Percentiles rank a stretch among this genome's conserved stretches.
These are phyloP conservation scores for Tylopilus sp. DNA, from an alignment of 768 basidiomycete species.

Conservation along the genomic window DNA sequence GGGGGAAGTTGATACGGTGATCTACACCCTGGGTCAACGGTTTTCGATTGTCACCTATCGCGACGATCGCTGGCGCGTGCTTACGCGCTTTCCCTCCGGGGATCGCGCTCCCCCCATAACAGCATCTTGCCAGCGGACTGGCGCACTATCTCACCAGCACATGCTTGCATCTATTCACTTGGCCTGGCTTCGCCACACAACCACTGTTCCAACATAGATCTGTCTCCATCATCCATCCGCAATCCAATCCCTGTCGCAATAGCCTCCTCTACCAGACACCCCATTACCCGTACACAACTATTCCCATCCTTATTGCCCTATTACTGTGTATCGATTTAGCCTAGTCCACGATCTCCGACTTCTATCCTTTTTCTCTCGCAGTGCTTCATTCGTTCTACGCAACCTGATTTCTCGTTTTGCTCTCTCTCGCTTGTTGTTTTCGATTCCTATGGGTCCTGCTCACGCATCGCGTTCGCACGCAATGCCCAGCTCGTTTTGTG, in stretches of 20 bases:
- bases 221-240: conserved; percentile 18
- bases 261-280: neutral
- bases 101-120: neutral
- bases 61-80: conserved; percentile 6
- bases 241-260: conserved; percentile 17
- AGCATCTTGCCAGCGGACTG: conserved; percentile 10
- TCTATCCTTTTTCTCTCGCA: conserved; percentile 2
- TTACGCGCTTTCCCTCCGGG: neutral
- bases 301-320: conserved; percentile 26
- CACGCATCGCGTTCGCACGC: neutral
- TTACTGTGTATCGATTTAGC: conserved; percentile 25
- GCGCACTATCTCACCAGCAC: conserved; percentile 22
- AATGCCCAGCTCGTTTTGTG: conserved; percentile 19
- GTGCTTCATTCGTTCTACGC: conserved; percentile 19
- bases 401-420: conserved; percentile 18
- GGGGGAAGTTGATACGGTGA: conserved; percentile 43
- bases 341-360: conserved; percentile 10
- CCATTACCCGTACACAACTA: conserved; percentile 25
- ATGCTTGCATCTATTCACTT: conserved; percentile 27
- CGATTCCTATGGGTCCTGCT: neutral
- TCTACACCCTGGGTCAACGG: neutral
- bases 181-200: conserved; percentile 10
- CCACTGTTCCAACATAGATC: conserved; percentile 21
- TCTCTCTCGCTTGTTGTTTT: conserved; percentile 18
- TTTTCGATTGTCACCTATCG: neutral